These are phyloP conservation scores for Xerocomus brunneocitrinus DNA, from an alignment of 768 basidiomycete genomes.

Conservation along the genomic window DNA sequence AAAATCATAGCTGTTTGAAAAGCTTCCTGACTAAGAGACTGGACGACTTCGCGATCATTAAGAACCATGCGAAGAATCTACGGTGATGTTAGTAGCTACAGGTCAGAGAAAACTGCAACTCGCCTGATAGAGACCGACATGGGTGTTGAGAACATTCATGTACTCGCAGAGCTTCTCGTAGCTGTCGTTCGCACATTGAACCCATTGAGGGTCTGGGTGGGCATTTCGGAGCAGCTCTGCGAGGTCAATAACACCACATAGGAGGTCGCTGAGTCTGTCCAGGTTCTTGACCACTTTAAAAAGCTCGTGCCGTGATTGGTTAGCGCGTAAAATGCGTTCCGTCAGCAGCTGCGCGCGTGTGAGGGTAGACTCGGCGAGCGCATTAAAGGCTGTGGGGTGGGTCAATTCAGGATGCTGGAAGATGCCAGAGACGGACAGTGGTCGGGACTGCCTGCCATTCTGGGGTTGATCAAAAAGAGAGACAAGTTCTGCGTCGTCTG, in stretches of 20 bases:
- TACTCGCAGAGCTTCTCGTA: slow-evolving; percentile 93
- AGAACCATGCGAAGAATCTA: slow-evolving; percentile 72
- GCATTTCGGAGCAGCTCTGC: slow-evolving; percentile 91
- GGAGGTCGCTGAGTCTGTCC: slow-evolving; percentile 91
- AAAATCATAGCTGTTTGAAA: slow-evolving; percentile 87
- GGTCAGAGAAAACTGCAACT: slow-evolving; percentile 29
- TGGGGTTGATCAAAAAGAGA: slow-evolving; percentile 69
- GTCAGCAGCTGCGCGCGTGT: slow-evolving; percentile 79
- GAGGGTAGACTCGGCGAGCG: slow-evolving; percentile 75
- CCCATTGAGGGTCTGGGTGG: slow-evolving; percentile 85
- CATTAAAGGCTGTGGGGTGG: slow-evolving; percentile 61
- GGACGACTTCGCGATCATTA: slow-evolving; percentile 60
- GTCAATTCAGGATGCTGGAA: slow-evolving; percentile 77
- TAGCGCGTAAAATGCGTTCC: slow-evolving; percentile 71
- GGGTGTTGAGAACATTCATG: slow-evolving; percentile 96
- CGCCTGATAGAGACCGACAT: slow-evolving; percentile 86
- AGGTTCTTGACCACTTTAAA: slow-evolving; percentile 90
- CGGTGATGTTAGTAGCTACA: slow-evolving; percentile 16
- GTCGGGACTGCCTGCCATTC: slow-evolving; percentile 32
- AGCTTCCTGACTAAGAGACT: slow-evolving; percentile 69
- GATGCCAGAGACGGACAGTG: slow-evolving; percentile 65
- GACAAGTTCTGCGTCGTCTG: slow-evolving; percentile 62
- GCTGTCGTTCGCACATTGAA: slow-evolving; percentile 75
- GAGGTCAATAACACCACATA: slow-evolving; percentile 95
- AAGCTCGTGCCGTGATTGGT: slow-evolving; percentile 69